Base-by-base conservation (phyloP, 306 rosid genomes). In the Hippophae tibetana region DNA sequence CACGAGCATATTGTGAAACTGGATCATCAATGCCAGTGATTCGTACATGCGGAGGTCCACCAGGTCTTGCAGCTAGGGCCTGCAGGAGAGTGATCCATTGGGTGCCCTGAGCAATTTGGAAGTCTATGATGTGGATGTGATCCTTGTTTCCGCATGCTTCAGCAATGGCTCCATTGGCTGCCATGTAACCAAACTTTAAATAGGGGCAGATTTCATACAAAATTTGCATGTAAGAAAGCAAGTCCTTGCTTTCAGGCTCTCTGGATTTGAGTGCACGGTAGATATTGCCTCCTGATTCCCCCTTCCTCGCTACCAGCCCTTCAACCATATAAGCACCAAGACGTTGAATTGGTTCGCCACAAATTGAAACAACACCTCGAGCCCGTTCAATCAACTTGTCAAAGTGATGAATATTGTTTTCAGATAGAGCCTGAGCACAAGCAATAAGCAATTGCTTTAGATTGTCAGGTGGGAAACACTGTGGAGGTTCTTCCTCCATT, bases 91-190 rank as follows among this genome's bases (percentile, higher is more conserved):
- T 93, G 60, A 75, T 64, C 99, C 99, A 88, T 51, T 88, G 97
- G 12, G 84, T 66, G 54, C 99, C 99, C 65, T 84, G 87, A 78
- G 86, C 86, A 66, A 93, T 93, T 75, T 85, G 99, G 59, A 88
- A 93, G 71, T 93, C 97, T 69, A 93, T 69, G 43, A 93, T 93
- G 79, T 93, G 99, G 65, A 93, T 79, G 49, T 61, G 78, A 41
- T 93, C 97, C 67, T 80, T 95, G 8, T 82, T 78, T 77, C 83
- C 74, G 77, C 94, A 88, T 8, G 95, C 97, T 51, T 88, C 95
- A 10, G 97, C 97, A 49, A 93, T 88, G 47, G 99, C 99, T 56
- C 97, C 97, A 42, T 93, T 93, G 41, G 97, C 99, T 67, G 97
- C 97, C 99, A 93, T 88, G 82, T 93, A 88, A 64, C 99, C 95